phyloP scores from a whole-genome alignment of 2,329 filamentous ascomycete genomes.

The Didymella keratinophila region DNA sequence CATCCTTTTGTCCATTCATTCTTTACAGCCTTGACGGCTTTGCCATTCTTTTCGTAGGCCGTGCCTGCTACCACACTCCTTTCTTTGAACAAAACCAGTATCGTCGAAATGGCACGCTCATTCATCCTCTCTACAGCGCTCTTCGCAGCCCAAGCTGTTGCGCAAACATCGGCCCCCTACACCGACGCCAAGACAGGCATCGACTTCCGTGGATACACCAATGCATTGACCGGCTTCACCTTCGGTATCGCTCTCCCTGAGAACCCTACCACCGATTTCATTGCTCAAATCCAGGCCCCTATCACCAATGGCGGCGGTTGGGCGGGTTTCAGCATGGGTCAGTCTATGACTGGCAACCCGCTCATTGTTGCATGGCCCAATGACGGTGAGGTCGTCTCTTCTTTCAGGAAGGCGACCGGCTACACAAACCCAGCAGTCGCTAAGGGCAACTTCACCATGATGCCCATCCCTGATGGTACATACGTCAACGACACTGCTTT shows the following conservation, averaged over 20 bases:
- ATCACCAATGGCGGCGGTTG: slow-evolving; percentile 59
- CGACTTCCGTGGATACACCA: slow-evolving; percentile 43
- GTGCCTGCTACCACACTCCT: slow-evolving; percentile 35
- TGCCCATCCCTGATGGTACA: slow-evolving; percentile 60
- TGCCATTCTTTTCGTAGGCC: slow-evolving; percentile 37
- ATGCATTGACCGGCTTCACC: slow-evolving; percentile 51
- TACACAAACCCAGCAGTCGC: slow-evolving; percentile 60
- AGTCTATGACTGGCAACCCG: slow-evolving; percentile 59
- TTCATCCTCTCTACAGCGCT: slow-evolving; percentile 38
- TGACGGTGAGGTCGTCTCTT: slow-evolving; percentile 56
- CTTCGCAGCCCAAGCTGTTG: slow-evolving; percentile 35
- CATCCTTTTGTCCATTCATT: slow-evolving; percentile 25
- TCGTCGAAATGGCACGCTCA: slow-evolving; percentile 39
- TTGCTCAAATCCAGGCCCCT: slow-evolving; percentile 58
- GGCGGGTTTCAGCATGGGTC: slow-evolving; percentile 60
- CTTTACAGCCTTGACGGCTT: slow-evolving; percentile 46
- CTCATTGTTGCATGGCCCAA: slow-evolving; percentile 64
- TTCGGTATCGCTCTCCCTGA: slow-evolving; percentile 63
- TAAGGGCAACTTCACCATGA: slow-evolving; percentile 52
- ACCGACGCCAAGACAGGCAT: slow-evolving; percentile 47
- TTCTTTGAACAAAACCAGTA: slow-evolving; percentile 13
- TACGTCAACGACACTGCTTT: slow-evolving; percentile 63
- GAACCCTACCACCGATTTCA: slow-evolving; percentile 60
- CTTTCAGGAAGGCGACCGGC: slow-evolving; percentile 56
- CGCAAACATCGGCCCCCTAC: slow-evolving; percentile 38